These are phyloP conservation scores for Fusarium sp. DNA, from an alignment of 2,329 filamentous ascomycete genomes.

Conservation along the genomic window DNA sequence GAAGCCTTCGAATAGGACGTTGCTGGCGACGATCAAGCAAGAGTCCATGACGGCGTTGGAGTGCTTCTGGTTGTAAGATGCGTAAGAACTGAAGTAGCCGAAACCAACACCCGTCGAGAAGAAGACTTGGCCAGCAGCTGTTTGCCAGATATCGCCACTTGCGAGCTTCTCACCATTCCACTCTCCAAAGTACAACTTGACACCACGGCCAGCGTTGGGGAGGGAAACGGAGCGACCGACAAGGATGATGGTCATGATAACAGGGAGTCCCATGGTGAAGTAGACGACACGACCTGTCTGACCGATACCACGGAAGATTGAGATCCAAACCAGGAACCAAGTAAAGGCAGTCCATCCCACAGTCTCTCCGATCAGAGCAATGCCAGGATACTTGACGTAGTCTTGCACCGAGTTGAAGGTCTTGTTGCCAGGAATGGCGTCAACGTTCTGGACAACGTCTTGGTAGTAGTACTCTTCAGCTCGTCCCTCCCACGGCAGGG, in stretches of 20 bases:
- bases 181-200: constrained; percentile 60
- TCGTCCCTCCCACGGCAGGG: constrained; percentile 65
- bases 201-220: constrained; percentile 64
- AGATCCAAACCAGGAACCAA: constrained; percentile 71
- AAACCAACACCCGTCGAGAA: constrained; percentile 71
- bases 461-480: constrained; percentile 65
- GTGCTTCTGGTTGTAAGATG: constrained; percentile 68
- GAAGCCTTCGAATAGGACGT: constrained; percentile 68
- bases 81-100: constrained; percentile 70
- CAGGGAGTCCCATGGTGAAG: constrained; percentile 72
- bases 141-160: constrained; percentile 67
- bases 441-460: constrained; percentile 62
- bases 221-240: constrained; percentile 66
- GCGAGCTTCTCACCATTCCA: constrained; percentile 64
- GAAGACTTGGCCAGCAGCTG: constrained; percentile 70
- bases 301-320: constrained; percentile 69
- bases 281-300: constrained; percentile 70
- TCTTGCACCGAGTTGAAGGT: constrained; percentile 53
- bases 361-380: constrained; percentile 64
- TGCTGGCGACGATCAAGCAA: constrained; percentile 65
- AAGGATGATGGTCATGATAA: constrained; percentile 67
- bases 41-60: constrained; percentile 71
- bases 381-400: constrained; percentile 61
- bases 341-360: constrained; percentile 69
- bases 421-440: constrained; percentile 55